A percentile compares a stretch with the other conserved stretches of the same genome.
phyloP scores from a whole-genome alignment of 176 grass and related monocot genomes.

The Puccinellia tenuiflora region DNA sequence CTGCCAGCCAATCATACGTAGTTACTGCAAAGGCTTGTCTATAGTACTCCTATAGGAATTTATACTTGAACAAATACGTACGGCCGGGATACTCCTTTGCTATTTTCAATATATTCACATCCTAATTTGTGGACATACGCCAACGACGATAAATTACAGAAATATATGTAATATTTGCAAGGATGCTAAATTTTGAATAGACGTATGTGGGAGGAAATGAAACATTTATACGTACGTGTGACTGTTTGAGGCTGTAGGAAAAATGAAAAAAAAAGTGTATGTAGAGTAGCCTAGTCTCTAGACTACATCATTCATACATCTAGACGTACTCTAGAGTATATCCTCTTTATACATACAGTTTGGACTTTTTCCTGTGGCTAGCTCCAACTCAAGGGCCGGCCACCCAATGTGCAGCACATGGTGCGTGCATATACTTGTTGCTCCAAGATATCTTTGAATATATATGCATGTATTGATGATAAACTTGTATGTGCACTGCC shows the following conservation, averaged over 20 bases:
- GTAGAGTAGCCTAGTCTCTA: not conserved
- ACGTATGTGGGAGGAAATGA: too few relatives aligned
- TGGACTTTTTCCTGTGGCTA: constrained; percentile 31
- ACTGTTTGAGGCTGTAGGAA: too few relatives aligned
- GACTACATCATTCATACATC: constrained; percentile 6
- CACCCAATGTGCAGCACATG: constrained; percentile 48
- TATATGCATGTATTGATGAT: not conserved
- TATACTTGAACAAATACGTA: not conserved
- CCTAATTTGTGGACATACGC: not conserved
- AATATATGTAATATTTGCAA: too few relatives aligned
- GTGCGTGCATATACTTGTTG: constrained; percentile 8
- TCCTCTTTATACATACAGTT: constrained; percentile 11
- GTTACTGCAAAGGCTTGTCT: not conserved
- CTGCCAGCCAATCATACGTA: not conserved
- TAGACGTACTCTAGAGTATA: too few relatives aligned
- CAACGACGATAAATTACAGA: too few relatives aligned
- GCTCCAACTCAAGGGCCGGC: constrained; percentile 10
- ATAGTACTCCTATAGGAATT: not conserved
- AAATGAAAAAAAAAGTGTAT: too few relatives aligned
- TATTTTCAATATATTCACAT: not conserved
- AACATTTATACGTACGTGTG: too few relatives aligned
- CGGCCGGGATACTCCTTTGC: not conserved
- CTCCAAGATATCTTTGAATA: constrained; percentile 37
- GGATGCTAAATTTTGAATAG: too few relatives aligned
- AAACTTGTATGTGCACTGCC: constrained; percentile 21